Conservation (phyloP, 129 eudicot species). For the Gnaphalium uliginosum region DNA sequence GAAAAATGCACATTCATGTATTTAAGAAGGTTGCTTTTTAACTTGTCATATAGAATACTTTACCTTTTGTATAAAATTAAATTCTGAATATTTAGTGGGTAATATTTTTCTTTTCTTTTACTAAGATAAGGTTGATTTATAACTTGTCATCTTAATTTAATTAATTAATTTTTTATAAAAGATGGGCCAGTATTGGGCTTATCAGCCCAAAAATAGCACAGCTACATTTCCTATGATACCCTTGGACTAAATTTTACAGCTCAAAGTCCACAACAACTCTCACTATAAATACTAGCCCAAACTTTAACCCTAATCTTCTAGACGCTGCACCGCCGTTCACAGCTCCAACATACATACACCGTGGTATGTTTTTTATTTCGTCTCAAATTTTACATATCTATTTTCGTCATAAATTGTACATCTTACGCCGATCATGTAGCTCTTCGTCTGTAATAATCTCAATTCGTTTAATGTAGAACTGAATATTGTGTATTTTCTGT, state of each 20-base stretch:
- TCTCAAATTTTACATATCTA: not conserved
- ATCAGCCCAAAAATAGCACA: not conserved
- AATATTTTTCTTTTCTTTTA: too few relatives aligned
- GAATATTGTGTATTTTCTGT: not conserved
- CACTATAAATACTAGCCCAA: conserved; percentile 10
- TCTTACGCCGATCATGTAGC: not conserved
- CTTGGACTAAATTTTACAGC: not conserved
- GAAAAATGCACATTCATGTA: too few relatives aligned
- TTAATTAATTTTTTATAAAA: too few relatives aligned
- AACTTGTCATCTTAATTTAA: too few relatives aligned
- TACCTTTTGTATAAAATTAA: too few relatives aligned
- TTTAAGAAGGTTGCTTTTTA: too few relatives aligned
- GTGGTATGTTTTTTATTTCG: conserved; percentile 9
- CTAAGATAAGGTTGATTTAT: too few relatives aligned
- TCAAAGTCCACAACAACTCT: not conserved
- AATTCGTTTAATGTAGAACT: not conserved
- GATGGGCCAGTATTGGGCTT: not conserved
- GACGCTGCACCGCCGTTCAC: not conserved
- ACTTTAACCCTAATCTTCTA: conserved; percentile 31
- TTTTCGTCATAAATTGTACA: too few relatives aligned
- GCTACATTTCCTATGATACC: not conserved
- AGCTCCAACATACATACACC: not conserved
- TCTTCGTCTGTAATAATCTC: not conserved
- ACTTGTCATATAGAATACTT: too few relatives aligned
- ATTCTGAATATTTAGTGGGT: too few relatives aligned